phyloP scores from a whole-genome alignment of 1,139 yeast species.

The Pichia sp. region DNA sequence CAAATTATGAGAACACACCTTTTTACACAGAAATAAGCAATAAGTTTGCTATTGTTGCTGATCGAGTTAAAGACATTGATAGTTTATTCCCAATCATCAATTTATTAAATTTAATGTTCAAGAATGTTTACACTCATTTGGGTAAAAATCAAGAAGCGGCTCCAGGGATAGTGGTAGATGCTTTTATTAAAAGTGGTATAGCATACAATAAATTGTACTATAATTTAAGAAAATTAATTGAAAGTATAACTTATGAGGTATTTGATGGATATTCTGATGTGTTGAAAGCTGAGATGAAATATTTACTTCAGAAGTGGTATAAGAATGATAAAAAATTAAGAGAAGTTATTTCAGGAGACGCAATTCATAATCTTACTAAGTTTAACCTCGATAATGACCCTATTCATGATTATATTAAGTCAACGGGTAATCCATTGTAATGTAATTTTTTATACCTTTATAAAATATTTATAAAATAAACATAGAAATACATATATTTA shows the following conservation, averaged over 20 bases:
- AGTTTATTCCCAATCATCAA: constrained; percentile 77
- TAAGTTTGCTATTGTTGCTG: constrained; percentile 36
- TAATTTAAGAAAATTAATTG: constrained; percentile 61
- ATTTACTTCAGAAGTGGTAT: constrained; percentile 63
- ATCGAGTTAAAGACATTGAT: constrained; percentile 43
- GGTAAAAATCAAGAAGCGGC: constrained; percentile 28
- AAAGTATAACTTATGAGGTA: constrained; percentile 49
- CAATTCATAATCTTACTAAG: constrained; percentile 32
- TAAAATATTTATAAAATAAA: not conserved
- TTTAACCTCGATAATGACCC: constrained; percentile 46
- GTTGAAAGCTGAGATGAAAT: constrained; percentile 44
- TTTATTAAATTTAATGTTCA: constrained; percentile 47
- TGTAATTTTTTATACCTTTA: not conserved
- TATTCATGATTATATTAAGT: constrained; percentile 34
- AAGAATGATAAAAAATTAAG: constrained; percentile 54
- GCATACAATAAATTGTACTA: constrained; percentile 64
- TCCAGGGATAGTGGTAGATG: constrained; percentile 54
- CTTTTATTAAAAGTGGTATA: constrained; percentile 73
- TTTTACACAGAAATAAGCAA: constrained; percentile 36
- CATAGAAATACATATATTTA: no score
- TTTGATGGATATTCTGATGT: constrained; percentile 38
- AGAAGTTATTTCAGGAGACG: constrained; percentile 39
- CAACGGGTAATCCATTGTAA: constrained; percentile 25
- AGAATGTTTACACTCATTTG: constrained; percentile 34
- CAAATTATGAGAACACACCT: constrained; percentile 29